phyloP scores from a whole-genome alignment of 2,329 filamentous ascomycete genomes.

The Endocalyx cinctus region DNA sequence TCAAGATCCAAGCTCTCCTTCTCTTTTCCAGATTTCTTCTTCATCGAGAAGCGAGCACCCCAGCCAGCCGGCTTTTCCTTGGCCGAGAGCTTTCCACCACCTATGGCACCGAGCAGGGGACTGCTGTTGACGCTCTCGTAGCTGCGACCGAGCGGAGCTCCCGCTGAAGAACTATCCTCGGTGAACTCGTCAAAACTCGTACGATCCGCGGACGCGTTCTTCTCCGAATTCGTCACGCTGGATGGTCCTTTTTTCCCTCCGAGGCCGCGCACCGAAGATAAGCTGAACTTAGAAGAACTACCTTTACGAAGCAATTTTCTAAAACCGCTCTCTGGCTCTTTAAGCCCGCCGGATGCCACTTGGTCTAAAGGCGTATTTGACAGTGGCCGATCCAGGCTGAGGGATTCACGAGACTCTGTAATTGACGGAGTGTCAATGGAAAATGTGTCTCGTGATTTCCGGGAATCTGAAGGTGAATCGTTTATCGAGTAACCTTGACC shows the following conservation, averaged over 20 bases:
- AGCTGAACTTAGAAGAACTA: constrained; percentile 61
- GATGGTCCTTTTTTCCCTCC: constrained; percentile 54
- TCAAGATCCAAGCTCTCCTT: constrained; percentile 54
- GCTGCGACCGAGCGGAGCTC: constrained; percentile 39
- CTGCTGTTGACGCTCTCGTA: constrained; percentile 54
- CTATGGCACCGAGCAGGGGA: constrained; percentile 49
- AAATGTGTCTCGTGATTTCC: constrained; percentile 51
- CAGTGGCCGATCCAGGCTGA: constrained; percentile 48
- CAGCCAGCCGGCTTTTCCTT: constrained; percentile 45
- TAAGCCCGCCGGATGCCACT: constrained; percentile 34
- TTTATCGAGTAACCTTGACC: constrained; percentile 32
- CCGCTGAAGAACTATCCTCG: constrained; percentile 37
- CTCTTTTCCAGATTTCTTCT: constrained; percentile 52
- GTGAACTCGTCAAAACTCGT: constrained; percentile 54
- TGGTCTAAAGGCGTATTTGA: constrained; percentile 56
- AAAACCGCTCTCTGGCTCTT: constrained; percentile 53
- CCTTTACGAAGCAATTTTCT: constrained; percentile 61
- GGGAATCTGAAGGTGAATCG: constrained; percentile 48
- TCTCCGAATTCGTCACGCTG: constrained; percentile 54
- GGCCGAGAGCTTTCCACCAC: constrained; percentile 33
- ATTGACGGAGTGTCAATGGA: constrained; percentile 57
- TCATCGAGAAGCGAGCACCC: constrained; percentile 50
- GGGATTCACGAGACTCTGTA: constrained; percentile 56
- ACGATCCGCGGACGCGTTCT: constrained; percentile 50
- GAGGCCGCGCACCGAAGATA: constrained; percentile 46